Evolutionary conservation across 495 filamentous ascomycete genomes (phyloP), one percentile per base, ranked within the genome.

Genomic region (Aspergillus egyptiacus): DNA sequence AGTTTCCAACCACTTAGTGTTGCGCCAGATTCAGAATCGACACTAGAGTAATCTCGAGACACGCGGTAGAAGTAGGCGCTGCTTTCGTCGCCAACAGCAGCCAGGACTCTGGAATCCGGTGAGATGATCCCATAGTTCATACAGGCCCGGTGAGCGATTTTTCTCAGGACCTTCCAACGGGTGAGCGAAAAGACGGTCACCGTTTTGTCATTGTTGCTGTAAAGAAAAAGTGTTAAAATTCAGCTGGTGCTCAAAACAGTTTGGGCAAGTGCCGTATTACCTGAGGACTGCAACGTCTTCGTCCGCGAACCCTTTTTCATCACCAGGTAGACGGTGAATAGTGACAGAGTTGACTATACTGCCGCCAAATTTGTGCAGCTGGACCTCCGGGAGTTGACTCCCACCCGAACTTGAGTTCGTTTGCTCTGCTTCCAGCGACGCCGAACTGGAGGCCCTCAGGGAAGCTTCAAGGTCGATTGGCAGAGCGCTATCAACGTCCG

Each of bases 61-160:
- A 68, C 64, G 54, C 80, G 66, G 62, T 93, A 91, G 48, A 97
- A 83, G 62, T 93, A 96, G 2, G 87, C 83, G 49, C 76, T 83
- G 3, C 84, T 81, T 57, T 87, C 81, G 56, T 98, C 94, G 18
- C 91, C 87, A 31, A 97, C 85, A 8, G 89, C 87, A 3, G 90
- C 73, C 5, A 97, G 76, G 14, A 94, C 65, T 32, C 72, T 75
- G 0, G 89, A 91, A 55, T 96, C 86, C 0, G 93, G 93, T 22
- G 91, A 96, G 34, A 98, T 82, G 15, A 89, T 81, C 5, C 90
- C 87, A 63, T 93, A 90, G 63, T 98, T 98, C 69, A 96, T 91
- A 46, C 78, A 82, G 53, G 85, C 82, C 31, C 85, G 81, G 50
- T 91, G 86, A 5, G 79, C 71, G 17, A 96, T 65, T 40, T 81